Evolutionary conservation across 2,329 filamentous ascomycete species (phyloP).

Genomic region (Ambrosiella xylebori): DNA sequence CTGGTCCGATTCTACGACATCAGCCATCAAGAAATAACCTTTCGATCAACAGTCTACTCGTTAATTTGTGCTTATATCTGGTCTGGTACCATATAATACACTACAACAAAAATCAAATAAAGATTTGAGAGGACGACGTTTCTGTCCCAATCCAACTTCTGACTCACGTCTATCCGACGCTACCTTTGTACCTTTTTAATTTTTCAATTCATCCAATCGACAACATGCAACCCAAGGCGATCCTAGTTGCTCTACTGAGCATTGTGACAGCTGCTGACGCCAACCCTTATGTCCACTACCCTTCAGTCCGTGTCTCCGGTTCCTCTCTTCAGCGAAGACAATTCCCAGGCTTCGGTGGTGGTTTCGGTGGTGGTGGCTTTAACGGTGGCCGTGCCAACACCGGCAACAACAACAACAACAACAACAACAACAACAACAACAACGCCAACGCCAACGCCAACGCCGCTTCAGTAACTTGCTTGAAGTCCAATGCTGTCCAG

Average conservation of each 20-base stretch:
- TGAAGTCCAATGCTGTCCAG: conserved; percentile 30
- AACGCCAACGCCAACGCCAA: conserved; percentile 16
- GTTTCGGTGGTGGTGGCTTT: neutral
- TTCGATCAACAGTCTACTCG: conserved; percentile 15
- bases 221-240: conserved; percentile 36
- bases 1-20: no score
- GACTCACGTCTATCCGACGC: neutral
- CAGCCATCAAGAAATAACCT: neutral
- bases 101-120: conserved; percentile 13
- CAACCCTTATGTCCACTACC: conserved; percentile 22
- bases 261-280: conserved; percentile 29
- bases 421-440: conserved; percentile 16
- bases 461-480: conserved; percentile 20
- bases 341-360: conserved; percentile 17
- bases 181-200: conserved; percentile 13
- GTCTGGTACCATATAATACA: conserved; percentile 32
- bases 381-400: conserved; percentile 12
- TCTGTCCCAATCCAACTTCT: conserved; percentile 7
- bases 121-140: conserved; percentile 1
- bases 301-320: conserved; percentile 21
- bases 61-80: conserved; percentile 20
- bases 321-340: conserved; percentile 27
- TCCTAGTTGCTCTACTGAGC: conserved; percentile 32
- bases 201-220: conserved; percentile 4
- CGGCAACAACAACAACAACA: conserved; percentile 14